phyloP scores from a whole-genome alignment of 2,329 filamentous ascomycete species.

The Phoma sp. region DNA sequence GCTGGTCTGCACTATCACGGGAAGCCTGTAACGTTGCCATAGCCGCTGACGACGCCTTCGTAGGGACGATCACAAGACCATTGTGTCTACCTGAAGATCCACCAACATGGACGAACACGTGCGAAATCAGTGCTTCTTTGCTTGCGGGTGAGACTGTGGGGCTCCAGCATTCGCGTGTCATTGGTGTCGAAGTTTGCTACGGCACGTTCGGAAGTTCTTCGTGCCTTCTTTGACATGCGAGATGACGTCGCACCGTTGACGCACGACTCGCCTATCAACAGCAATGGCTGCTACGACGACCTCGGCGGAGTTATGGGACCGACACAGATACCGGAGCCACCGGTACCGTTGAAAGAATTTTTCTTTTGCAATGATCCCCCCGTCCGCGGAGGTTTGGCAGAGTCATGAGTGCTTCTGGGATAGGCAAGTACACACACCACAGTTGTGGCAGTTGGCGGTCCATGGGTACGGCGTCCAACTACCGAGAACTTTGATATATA shows the following conservation, averaged over 20 bases:
- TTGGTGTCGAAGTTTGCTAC: not conserved
- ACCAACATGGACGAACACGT: not conserved
- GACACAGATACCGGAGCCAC: not conserved
- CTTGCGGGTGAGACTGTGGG: conserved; percentile 4
- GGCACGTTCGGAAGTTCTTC: conserved; percentile 9
- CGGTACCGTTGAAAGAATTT: not conserved
- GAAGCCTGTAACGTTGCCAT: not conserved
- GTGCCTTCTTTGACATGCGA: conserved; percentile 7
- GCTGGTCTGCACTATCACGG: not conserved
- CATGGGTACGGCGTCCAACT: conserved; percentile 5
- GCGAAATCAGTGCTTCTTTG: not conserved
- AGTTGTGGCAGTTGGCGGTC: not conserved
- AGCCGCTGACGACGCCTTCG: not conserved
- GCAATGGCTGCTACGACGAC: not conserved
- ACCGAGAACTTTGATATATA: not conserved
- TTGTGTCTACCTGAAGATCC: not conserved
- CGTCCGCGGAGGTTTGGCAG: not conserved
- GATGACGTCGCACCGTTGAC: conserved; percentile 3
- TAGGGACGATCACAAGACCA: not conserved
- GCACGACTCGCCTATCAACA: conserved; percentile 2
- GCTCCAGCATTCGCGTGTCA: not conserved
- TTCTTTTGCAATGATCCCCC: not conserved
- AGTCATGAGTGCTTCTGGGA: not conserved
- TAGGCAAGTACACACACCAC: not conserved
- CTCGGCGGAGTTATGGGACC: not conserved